These are phyloP conservation scores for Botryobasidium botryosum DNA, from an alignment of 768 basidiomycete genomes.

Conservation along the genomic window DNA sequence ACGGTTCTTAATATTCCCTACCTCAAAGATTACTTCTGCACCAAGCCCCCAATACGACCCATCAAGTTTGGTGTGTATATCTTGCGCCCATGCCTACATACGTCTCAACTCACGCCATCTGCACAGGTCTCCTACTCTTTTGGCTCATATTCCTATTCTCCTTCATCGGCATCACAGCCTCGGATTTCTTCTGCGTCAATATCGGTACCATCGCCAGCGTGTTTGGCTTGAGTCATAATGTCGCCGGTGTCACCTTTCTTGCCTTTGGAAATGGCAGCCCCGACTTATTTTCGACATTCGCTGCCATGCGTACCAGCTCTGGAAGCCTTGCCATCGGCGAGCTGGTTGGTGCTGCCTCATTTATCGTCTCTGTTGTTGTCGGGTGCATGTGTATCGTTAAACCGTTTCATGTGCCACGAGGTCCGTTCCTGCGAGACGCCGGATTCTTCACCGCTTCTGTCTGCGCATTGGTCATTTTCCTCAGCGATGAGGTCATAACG, in stretches of 20 bases:
- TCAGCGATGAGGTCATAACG: conserved; percentile 58
- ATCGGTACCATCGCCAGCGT: conserved; percentile 74
- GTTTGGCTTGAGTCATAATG: conserved; percentile 77
- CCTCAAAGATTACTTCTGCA: conserved; percentile 54
- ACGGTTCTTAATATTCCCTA: conserved; percentile 61
- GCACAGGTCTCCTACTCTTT: conserved; percentile 32
- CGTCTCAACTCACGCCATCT: conserved; percentile 5
- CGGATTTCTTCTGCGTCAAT: conserved; percentile 97
- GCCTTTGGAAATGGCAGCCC: conserved; percentile 97
- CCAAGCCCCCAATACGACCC: conserved; percentile 36
- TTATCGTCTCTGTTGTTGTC: conserved; percentile 91
- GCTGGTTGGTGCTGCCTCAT: conserved; percentile 84
- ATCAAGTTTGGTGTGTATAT: conserved; percentile 28
- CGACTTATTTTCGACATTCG: conserved; percentile 91
- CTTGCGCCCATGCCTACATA: background rate
- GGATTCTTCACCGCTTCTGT: conserved; percentile 86
- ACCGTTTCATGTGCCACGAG: conserved; percentile 69
- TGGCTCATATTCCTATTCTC: conserved; percentile 92
- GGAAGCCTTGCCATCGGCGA: conserved; percentile 90
- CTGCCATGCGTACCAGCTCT: conserved; percentile 71
- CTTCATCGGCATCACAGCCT: conserved; percentile 72
- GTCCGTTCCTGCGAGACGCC: conserved; percentile 82
- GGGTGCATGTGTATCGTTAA: conserved; percentile 97
- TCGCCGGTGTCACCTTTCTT: conserved; percentile 91
- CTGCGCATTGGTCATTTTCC: conserved; percentile 49